A percentile compares a stretch with the other conserved stretches of the same genome.
phyloP scores from a whole-genome alignment of 495 filamentous ascomycete genomes.

The Xylaria sp. region DNA sequence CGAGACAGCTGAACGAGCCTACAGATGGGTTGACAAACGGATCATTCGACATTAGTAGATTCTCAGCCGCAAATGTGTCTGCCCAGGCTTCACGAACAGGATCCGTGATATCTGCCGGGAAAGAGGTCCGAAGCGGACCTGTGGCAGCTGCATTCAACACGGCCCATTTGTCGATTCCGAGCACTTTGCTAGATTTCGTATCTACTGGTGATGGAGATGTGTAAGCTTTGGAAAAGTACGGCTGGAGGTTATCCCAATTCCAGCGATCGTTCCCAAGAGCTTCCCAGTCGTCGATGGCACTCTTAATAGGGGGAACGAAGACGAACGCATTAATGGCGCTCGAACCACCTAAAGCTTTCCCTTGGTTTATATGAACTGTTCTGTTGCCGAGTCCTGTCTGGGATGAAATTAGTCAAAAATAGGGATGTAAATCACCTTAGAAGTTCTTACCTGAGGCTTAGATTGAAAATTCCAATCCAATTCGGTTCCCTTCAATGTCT shows the following conservation, averaged over 20 bases:
- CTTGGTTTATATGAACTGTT: conserved; percentile 50
- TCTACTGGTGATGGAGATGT: conserved; percentile 38
- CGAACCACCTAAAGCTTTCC: conserved; percentile 64
- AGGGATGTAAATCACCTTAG: background rate
- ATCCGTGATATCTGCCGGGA: conserved; percentile 41
- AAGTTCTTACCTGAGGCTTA: conserved; percentile 50
- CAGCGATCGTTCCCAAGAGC: conserved; percentile 61
- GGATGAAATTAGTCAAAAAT: background rate
- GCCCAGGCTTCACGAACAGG: conserved; percentile 46
- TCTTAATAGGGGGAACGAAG: conserved; percentile 51
- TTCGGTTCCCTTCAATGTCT: conserved; percentile 52
- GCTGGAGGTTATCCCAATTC: conserved; percentile 55
- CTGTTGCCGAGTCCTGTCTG: conserved; percentile 51
- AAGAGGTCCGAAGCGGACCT: conserved; percentile 52
- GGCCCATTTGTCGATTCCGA: conserved; percentile 35
- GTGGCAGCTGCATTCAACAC: conserved; percentile 19
- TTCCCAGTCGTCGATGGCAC: conserved; percentile 60
- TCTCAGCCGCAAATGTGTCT: conserved; percentile 41
- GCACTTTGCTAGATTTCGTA: conserved; percentile 37
- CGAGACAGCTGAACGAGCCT: conserved; percentile 53
- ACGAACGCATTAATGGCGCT: conserved; percentile 63
- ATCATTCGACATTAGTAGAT: conserved; percentile 41
- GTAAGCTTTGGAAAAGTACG: conserved; percentile 52
- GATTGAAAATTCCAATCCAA: conserved; percentile 63
- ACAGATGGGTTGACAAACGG: conserved; percentile 43